Conservation (phyloP, 2,329 filamentous ascomycete genomes). For the Colletotrichum gigasporum region DNA sequence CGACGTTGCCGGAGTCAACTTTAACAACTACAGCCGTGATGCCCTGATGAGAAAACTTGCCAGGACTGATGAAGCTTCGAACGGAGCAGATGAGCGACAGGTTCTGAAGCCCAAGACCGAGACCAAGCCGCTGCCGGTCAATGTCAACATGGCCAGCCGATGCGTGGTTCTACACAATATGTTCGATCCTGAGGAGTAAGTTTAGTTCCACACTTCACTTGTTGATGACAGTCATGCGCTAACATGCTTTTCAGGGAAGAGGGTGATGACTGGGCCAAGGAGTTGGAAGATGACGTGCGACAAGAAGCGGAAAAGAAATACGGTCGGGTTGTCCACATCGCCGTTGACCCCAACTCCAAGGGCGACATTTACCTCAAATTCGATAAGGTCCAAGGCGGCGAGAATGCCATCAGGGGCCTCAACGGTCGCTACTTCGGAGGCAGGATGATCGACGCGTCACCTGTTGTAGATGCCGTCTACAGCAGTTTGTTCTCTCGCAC, state of each 20-base stretch:
- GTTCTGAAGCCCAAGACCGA: conserved; percentile 82
- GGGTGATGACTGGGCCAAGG: conserved; percentile 88
- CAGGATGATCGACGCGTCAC: conserved; percentile 90
- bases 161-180: conserved; percentile 96
- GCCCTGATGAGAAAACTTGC: conserved; percentile 98
- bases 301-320: conserved; percentile 95
- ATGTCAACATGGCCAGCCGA: conserved; percentile 90
- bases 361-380: conserved; percentile 99
- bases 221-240: conserved; percentile 36
- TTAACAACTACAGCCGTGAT: conserved; percentile 99
- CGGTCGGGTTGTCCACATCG: conserved; percentile 96
- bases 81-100: conserved; percentile 74
- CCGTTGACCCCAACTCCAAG: conserved; percentile 90
- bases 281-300: conserved; percentile 92
- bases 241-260: conserved; percentile 72
- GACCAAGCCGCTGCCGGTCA: conserved; percentile 80
- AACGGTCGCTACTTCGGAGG: conserved; percentile 97
- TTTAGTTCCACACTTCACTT: conserved; percentile 41
- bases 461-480: conserved; percentile 98
- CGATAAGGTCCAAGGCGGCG: conserved; percentile 91
- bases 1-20: conserved; percentile 97
- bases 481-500: conserved; percentile 93
- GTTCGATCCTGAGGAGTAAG: conserved; percentile 92
- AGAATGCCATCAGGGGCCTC: conserved; percentile 97
- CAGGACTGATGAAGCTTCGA: conserved; percentile 84